Percentiles rank a stretch among this genome's conserved stretches.
Evolutionary conservation across 148 eudicot genomes (phyloP).

Genomic region (Camellia sinensis): DNA sequence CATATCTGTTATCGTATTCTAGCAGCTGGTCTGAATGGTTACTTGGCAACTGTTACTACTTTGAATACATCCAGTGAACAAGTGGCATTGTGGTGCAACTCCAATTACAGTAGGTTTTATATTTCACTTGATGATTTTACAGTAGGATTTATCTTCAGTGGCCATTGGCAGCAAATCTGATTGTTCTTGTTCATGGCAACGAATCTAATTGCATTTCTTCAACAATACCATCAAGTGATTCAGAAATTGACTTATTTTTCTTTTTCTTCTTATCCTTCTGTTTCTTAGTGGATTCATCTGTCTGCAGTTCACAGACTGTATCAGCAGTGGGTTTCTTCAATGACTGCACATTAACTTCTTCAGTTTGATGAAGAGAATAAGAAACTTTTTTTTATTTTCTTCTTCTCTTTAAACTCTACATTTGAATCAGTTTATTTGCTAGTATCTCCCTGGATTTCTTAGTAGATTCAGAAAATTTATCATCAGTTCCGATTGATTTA

Average conservation of each 20-base stretch:
- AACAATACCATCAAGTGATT: constrained; percentile 21
- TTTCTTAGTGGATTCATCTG: constrained; percentile 28
- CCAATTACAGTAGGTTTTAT: no score
- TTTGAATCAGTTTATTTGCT: constrained; percentile 22
- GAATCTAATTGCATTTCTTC: constrained; percentile 15
- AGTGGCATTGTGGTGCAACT: no score
- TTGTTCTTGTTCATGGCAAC: neutral
- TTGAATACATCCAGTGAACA: no score
- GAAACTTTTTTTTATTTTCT: constrained; percentile 30
- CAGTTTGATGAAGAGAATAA: constrained; percentile 16
- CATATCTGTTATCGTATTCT: no score
- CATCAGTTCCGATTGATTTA: neutral
- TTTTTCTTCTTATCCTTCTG: constrained; percentile 57
- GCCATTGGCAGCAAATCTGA: no score
- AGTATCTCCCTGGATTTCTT: constrained; percentile 17
- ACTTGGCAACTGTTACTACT: no score
- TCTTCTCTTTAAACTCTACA: constrained; percentile 32
- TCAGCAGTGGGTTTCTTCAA: constrained; percentile 18
- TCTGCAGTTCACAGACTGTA: neutral
- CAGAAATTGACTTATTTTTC: constrained; percentile 29
- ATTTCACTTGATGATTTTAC: no score
- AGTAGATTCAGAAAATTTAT: constrained; percentile 11
- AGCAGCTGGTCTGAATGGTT: no score
- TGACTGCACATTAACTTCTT: constrained; percentile 13
- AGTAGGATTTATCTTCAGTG: no score